Evolutionary conservation across 108 stramenopile genomes (phyloP).

Genomic region (Cylindrotheca fusiformis): DNA sequence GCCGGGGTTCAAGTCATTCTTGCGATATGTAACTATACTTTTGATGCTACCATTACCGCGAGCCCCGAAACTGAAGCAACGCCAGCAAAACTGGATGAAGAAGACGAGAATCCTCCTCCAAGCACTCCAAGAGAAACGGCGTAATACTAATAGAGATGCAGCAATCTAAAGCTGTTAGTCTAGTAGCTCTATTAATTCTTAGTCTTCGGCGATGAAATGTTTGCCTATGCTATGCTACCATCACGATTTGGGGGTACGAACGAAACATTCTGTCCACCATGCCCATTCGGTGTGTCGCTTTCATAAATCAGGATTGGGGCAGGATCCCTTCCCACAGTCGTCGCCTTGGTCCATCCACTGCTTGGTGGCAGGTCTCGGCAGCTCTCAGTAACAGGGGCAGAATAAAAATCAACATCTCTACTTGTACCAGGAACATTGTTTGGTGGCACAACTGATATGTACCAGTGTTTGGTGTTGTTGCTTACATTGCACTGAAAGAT

Average conservation of each 20-base stretch:
- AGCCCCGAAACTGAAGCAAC: not conserved
- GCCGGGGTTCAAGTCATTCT: slow-evolving; percentile 77
- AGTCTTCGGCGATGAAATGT: too few relatives aligned
- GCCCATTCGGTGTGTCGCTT: not conserved
- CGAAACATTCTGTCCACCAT: not conserved
- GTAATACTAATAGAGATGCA: too few relatives aligned
- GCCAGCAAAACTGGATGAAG: not conserved
- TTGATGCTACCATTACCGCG: slow-evolving; percentile 50
- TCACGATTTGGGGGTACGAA: not conserved
- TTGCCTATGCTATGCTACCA: not conserved
- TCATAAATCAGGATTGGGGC: slow-evolving; percentile 21
- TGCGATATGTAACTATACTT: slow-evolving; percentile 81
- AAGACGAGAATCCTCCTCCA: not conserved
- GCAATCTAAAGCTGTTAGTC: too few relatives aligned
- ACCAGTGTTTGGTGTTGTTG: slow-evolving; percentile 87
- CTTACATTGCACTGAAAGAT: slow-evolving; percentile 82
- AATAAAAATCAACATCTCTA: slow-evolving; percentile 86
- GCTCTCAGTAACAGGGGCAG: slow-evolving; percentile 33
- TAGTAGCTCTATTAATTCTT: not conserved
- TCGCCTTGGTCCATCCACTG: slow-evolving; percentile 43
- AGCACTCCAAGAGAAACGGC: too few relatives aligned
- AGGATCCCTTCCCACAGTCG: slow-evolving; percentile 44
- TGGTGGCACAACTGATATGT: slow-evolving; percentile 81
- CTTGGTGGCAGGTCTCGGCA: slow-evolving; percentile 34
- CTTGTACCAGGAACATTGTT: slow-evolving; percentile 73